Base-by-base conservation (phyloP, 345 rosid genomes). In the Gossypium raimondii region DNA sequence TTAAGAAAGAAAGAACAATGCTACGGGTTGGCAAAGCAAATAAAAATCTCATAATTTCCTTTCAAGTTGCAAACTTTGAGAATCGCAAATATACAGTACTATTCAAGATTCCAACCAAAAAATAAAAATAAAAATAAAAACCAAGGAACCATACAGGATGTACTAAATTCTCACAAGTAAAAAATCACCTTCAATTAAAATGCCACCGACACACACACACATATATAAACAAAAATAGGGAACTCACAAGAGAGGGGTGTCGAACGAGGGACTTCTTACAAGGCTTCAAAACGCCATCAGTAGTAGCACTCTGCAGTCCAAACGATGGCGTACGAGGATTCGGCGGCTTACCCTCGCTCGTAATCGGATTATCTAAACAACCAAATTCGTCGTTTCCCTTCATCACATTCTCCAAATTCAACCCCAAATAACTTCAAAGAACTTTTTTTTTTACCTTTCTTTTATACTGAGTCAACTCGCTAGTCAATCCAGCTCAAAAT, bases 211-310 rank as follows among this genome's bases (percentile, higher is more conserved):
- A 18, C 0, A 43, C 27, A 43, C 27, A 45, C 6, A 13, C 7
- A 27, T 3, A 9, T 22, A 5, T 29, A 11, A 22, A 6, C 12
- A 48, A 56, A 7, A 52, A 63, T 48, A 52, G 25, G 22, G 20
- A 71, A 76, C 93, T 89, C 78, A 89, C 92, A 62, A 91, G 89
- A 70, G 98, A 90, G 38, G 84, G 82, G 78, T 91, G 95, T 17
- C 92, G 93, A 82, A 86, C 83, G 24, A 91, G 85, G 3, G 97
- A 83, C 81, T 78, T 85, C 80, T 83, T 89, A 81, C 80, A 71
- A 11, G 89, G 87, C 38, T 62, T 73, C 61, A 84, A 71, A 41
- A 52, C 77, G 1, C 66, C 57, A 17, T 81, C 92, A 48, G 66
- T 76, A 76, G 66, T 83, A 20, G 82, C 77, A 66, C 67, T 76